Base-by-base conservation (phyloP, 805 yeast genomes). In the Candida corydali region DNA sequence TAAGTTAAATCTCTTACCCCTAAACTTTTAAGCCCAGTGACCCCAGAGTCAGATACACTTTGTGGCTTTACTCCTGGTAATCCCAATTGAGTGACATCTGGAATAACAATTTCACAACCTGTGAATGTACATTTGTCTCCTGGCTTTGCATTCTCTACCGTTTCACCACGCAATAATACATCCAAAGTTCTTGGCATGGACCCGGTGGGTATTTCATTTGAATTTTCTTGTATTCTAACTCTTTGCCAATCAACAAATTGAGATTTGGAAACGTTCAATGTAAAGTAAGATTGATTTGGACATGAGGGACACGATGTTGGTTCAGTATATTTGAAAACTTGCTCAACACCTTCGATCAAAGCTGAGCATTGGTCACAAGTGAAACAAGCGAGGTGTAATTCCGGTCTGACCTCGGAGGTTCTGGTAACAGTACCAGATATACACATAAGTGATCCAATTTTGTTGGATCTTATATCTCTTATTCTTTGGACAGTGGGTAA, bases 121-220 rank as follows among this genome's bases (percentile, higher is more conserved):
- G 95, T 86, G 58, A 93, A 88, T 47, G 79, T 78, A 63, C 96
- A 86, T 57, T 86, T 84, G 61, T 91, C 98, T 47, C 98, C 98
- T 1, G 98, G 97, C 60, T 91, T 93, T 3, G 97, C 97, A 46
- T 88, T 73, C 55, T 91, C 98, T 7, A 93, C 98, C 37, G 87
- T 73, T 48, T 91, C 97, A 35, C 98, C 98, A 50, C 98, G 73
- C 40, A 91, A 63, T 35, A 91, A 84, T 17, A 91, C 91, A 57
- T 91, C 98, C 51, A 91, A 61, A 1, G 96, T 91, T 58, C 98
- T 78, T 17, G 98, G 98, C 98, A 91, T 91, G 3, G 97, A 88
- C 19, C 98, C 98, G 0, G 96, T 87, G 18, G 98, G 98, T 39
- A 91, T 91, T 61, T 91, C 98, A 49, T 73, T 84, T n/a, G 97